These are phyloP conservation scores for Priceomyces castillae DNA, from an alignment of 805 yeast genomes.

Conservation along the genomic window DNA sequence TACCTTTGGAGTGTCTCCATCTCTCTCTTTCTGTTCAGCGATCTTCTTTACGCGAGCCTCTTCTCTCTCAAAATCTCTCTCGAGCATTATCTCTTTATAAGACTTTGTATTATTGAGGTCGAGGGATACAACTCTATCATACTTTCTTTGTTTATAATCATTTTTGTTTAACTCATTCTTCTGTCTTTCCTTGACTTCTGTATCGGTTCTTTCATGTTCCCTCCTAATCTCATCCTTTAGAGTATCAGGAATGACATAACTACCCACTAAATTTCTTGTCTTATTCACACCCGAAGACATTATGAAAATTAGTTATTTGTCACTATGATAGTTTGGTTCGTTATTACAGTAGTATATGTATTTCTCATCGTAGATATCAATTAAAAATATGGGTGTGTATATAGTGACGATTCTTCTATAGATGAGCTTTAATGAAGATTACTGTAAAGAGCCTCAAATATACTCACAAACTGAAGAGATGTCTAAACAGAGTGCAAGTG, in stretches of 20 bases:
- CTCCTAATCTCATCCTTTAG: conserved; percentile 24
- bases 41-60: conserved; percentile 23
- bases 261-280: conserved; percentile 24
- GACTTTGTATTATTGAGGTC: conserved; percentile 25
- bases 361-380: background rate
- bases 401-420: background rate
- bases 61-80: conserved; percentile 41
- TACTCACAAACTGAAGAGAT: conserved; percentile 12
- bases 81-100: conserved; percentile 43
- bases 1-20: conserved; percentile 3
- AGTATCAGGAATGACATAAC: conserved; percentile 29
- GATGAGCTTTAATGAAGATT: background rate
- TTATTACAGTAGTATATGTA: too few relatives aligned
- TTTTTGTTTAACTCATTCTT: conserved; percentile 17
- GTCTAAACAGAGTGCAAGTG: conserved; percentile 38
- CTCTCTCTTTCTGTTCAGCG: conserved; percentile 18
- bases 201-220: conserved; percentile 21
- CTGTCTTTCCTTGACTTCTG: conserved; percentile 13
- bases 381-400: background rate
- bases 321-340: too few relatives aligned
- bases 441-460: too few relatives aligned
- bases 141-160: conserved; percentile 30
- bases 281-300: conserved; percentile 4
- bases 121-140: conserved; percentile 23
- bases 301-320: background rate